A percentile compares a stretch with the other conserved stretches of the same genome.
Conservation (phyloP, 768 basidiomycete genomes). For the Gloeostereum incarnatum region DNA sequence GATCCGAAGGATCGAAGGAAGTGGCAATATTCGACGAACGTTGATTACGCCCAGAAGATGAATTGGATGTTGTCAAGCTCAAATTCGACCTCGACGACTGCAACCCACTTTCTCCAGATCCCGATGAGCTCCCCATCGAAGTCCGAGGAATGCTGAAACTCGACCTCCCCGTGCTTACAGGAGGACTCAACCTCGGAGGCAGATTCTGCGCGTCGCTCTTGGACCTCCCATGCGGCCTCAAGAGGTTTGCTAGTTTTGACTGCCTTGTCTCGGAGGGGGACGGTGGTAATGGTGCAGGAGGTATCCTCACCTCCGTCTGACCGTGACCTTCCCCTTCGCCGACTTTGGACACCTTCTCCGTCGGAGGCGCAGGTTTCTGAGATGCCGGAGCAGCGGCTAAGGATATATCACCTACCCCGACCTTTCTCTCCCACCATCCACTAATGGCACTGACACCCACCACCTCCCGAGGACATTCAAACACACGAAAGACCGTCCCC, state of each 20-base stretch:
- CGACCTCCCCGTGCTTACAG: constrained; percentile 15
- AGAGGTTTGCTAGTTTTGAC: constrained; percentile 16
- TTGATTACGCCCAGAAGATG: background rate
- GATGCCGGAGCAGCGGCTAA: constrained; percentile 11
- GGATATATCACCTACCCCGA: constrained; percentile 58
- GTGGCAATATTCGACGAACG: background rate
- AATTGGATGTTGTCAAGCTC: constrained; percentile 3
- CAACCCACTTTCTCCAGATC: background rate
- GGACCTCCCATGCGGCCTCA: constrained; percentile 34
- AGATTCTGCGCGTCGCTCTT: constrained; percentile 26
- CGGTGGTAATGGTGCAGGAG: background rate
- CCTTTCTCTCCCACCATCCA: constrained; percentile 72
- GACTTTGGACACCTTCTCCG: constrained; percentile 3
- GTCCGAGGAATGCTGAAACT: constrained; percentile 24
- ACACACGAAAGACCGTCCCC: constrained; percentile 85
- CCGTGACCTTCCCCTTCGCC: background rate
- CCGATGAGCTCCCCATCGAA: constrained; percentile 7
- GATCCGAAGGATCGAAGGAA: constrained; percentile 1
- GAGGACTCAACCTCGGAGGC: constrained; percentile 6
- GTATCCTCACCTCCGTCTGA: background rate
- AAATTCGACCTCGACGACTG: background rate
- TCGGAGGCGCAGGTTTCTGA: constrained; percentile 5
- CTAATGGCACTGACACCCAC: constrained; percentile 46
- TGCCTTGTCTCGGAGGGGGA: constrained; percentile 10
- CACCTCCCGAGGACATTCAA: constrained; percentile 35